Conservation (phyloP, 2,329 filamentous ascomycete genomes). For the Ramichloridium luteum region DNA sequence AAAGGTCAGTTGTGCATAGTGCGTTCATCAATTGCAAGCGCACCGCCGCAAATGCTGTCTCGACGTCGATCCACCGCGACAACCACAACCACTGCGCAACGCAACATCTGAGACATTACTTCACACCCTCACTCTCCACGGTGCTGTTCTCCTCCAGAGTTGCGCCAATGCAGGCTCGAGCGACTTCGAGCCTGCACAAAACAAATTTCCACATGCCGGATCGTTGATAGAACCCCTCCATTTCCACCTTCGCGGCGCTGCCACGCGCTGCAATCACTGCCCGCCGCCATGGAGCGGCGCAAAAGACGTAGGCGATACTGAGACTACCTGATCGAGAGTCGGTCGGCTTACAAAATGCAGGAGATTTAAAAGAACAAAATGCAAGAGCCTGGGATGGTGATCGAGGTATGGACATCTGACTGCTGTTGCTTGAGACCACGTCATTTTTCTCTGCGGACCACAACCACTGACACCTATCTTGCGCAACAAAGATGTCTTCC, state of each 20-base stretch:
- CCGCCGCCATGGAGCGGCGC: slow-evolving; percentile 36
- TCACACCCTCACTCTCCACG: slow-evolving; percentile 1
- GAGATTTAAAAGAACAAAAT: slow-evolving; percentile 84
- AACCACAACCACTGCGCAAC: background rate
- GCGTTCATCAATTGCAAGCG: too few relatives aligned
- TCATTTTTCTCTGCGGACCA: too few relatives aligned
- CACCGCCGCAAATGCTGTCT: background rate
- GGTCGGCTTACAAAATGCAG: too few relatives aligned
- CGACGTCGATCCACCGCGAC: background rate
- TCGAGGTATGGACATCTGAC: slow-evolving; percentile 47
- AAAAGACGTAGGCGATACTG: slow-evolving; percentile 38
- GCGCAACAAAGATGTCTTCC: slow-evolving; percentile 54
- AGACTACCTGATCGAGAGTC: too few relatives aligned
- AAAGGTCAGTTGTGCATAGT: slow-evolving; percentile 1
- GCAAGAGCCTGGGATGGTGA: slow-evolving; percentile 80
- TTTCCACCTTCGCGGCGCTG: slow-evolving; percentile 13
- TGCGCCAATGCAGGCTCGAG: slow-evolving; percentile 25
- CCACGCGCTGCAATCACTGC: slow-evolving; percentile 13
- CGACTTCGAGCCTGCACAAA: slow-evolving; percentile 18
- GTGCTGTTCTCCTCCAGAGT: slow-evolving; percentile 3
- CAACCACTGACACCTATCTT: too few relatives aligned
- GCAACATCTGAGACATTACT: background rate
- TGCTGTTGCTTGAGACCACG: slow-evolving; percentile 2
- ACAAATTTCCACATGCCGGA: slow-evolving; percentile 23
- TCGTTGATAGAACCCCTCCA: slow-evolving; percentile 21